Evolutionary conservation across 352 stramenopile species (phyloP).

Genomic region (Saprolegnia diclina): DNA sequence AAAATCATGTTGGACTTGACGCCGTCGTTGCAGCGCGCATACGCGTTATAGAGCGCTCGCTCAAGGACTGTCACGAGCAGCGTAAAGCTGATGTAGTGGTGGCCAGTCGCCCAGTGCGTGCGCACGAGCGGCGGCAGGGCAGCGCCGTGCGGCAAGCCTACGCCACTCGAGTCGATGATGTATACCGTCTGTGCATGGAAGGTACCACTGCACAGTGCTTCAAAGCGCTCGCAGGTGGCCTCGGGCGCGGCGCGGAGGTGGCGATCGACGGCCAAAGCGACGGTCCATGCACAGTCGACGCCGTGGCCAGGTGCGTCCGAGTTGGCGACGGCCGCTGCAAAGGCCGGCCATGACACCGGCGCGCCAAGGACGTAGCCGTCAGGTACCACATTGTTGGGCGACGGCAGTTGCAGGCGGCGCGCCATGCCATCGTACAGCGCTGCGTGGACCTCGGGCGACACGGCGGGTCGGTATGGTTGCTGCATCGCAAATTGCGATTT

Average conservation of each 20-base stretch:
- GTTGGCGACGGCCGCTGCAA: neutral
- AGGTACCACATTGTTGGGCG: neutral
- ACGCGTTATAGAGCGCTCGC: slow-evolving; percentile 16
- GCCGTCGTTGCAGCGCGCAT: neutral
- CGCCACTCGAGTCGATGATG: neutral
- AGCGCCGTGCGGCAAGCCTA: slow-evolving; percentile 2
- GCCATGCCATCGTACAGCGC: slow-evolving; percentile 1
- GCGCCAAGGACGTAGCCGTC: neutral
- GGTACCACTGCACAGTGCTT: neutral
- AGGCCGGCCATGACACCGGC: neutral
- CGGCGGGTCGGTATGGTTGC: slow-evolving; percentile 11
- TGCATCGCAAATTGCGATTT: neutral
- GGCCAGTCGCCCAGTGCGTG: neutral
- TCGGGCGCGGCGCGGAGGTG: neutral
- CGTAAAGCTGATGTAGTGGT: slow-evolving; percentile 17
- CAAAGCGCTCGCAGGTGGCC: neutral
- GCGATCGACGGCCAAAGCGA: neutral
- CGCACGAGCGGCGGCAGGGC: neutral
- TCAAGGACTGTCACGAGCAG: slow-evolving; percentile 19
- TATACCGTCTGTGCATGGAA: neutral
- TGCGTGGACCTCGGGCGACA: slow-evolving; percentile 1
- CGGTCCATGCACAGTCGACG: slow-evolving; percentile 18
- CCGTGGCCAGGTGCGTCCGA: neutral
- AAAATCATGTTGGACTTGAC: slow-evolving; percentile 17
- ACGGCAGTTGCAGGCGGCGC: neutral